Percentiles rank a stretch among this genome's conserved stretches.
Evolutionary conservation across 2,329 filamentous ascomycete species (phyloP).

Genomic region (Erysiphe pisi): DNA sequence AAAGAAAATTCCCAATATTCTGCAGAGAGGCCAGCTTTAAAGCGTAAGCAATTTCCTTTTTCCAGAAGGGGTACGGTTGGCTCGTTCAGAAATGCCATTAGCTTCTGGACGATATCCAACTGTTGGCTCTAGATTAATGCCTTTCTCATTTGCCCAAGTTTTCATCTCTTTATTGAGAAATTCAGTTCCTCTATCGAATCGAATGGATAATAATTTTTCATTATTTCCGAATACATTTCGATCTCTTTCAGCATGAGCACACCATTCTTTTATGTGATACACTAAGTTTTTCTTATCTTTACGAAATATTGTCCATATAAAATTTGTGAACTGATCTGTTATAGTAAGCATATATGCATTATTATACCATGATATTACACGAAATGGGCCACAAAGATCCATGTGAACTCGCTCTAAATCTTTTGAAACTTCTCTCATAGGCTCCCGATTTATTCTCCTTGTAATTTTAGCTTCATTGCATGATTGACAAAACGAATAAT

Average conservation of each 20-base stretch:
- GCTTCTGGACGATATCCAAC: not conserved
- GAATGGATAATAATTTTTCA: not conserved
- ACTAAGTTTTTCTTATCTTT: not conserved
- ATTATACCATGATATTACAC: not conserved
- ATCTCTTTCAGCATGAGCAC: not conserved
- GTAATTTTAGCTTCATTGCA: not conserved
- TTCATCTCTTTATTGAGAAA: not conserved
- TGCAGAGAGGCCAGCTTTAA: not conserved
- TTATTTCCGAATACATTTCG: not conserved
- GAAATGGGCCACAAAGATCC: conserved; percentile 12
- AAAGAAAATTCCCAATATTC: conserved; percentile 9
- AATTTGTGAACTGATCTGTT: not conserved
- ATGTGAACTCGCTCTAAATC: not conserved
- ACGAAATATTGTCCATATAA: not conserved
- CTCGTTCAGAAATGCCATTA: not conserved
- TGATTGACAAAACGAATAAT: not conserved
- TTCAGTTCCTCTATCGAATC: not conserved
- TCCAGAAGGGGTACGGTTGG: not conserved
- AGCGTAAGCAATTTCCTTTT: not conserved
- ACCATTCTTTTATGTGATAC: not conserved
- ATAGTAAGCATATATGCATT: not conserved
- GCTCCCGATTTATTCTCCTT: not conserved
- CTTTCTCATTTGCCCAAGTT: not conserved
- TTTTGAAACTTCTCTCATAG: conserved; percentile 2
- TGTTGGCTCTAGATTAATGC: not conserved